A percentile compares a stretch with the other conserved stretches of the same genome.
Evolutionary conservation across 169 alveolate species (phyloP).

Genomic region (Plasmodium fragile): DNA sequence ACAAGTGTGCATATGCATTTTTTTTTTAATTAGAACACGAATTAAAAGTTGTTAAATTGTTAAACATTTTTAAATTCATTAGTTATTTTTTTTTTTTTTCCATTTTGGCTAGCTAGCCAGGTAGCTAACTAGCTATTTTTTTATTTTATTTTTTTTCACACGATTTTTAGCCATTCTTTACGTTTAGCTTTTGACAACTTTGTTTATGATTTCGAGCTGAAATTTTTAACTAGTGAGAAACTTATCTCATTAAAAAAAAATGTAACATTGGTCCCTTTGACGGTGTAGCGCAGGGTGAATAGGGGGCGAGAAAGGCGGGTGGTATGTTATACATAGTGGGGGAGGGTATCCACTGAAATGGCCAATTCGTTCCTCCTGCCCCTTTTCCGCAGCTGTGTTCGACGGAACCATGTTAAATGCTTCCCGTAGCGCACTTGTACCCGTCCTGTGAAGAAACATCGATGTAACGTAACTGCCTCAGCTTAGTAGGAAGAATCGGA

Average conservation of each 20-base stretch:
- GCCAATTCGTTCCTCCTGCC: no score
- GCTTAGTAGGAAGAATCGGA: neutral
- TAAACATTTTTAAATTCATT: neutral
- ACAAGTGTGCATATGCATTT: neutral
- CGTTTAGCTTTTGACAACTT: neutral
- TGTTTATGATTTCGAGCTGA: neutral
- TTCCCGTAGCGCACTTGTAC: neutral
- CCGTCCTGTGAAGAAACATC: neutral
- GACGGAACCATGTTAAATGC: neutral
- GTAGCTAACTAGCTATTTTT: neutral
- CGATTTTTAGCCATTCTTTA: neutral
- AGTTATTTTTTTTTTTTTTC: neutral
- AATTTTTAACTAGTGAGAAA: neutral
- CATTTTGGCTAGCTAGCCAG: constrained; percentile 3
- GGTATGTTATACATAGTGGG: no score
- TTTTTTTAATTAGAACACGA: constrained; percentile 14
- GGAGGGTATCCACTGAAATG: neutral
- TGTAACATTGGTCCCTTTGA: neutral
- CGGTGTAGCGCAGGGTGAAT: neutral
- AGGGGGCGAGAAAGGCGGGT: no score
- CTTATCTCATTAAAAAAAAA: neutral
- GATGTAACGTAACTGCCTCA: neutral
- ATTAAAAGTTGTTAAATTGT: constrained; percentile 12
- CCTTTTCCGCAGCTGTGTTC: no score
- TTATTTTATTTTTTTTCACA: neutral